Conservation (phyloP, 768 basidiomycete genomes). For the Boletus tomentosulus region DNA sequence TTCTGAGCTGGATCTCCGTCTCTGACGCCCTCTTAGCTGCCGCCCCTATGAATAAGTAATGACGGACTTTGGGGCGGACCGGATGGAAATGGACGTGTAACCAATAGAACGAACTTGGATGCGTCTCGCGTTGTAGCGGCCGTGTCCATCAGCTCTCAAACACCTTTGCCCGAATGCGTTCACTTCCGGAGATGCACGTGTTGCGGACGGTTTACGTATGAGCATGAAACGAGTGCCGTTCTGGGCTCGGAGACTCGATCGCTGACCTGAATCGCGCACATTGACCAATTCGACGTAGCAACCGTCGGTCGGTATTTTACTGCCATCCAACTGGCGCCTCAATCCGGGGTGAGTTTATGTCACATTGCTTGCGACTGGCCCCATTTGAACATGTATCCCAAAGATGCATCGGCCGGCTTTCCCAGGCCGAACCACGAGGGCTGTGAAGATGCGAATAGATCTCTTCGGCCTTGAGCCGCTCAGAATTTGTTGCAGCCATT, state of each 20-base stretch:
- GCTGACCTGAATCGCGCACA: conserved; percentile 21
- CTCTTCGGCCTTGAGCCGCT: conserved; percentile 15
- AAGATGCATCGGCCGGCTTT: conserved; percentile 21
- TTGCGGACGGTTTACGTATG: conserved; percentile 22
- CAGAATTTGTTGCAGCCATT: conserved; percentile 12
- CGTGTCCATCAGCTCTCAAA: conserved; percentile 8
- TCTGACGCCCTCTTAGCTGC: conserved; percentile 3
- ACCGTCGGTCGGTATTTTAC: conserved; percentile 15
- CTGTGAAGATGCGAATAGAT: conserved; percentile 27
- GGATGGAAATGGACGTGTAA: not conserved
- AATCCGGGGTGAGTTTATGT: conserved; percentile 21
- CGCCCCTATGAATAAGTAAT: not conserved
- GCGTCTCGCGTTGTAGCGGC: conserved; percentile 17
- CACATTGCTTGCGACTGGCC: conserved; percentile 13
- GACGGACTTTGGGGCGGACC: conserved; percentile 10
- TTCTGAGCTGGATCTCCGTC: conserved; percentile 26
- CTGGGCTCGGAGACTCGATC: conserved; percentile 27
- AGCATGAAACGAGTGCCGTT: conserved; percentile 11
- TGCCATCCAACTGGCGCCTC: conserved; percentile 3
- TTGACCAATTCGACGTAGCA: conserved; percentile 21
- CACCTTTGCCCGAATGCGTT: conserved; percentile 12
- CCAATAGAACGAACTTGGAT: conserved; percentile 11
- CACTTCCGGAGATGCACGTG: conserved; percentile 28
- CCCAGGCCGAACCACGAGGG: conserved; percentile 18
- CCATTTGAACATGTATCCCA: conserved; percentile 10